Base-by-base conservation (phyloP, 371 early-diverging fungal genomes). In the Blyttiomyces sp. region DNA sequence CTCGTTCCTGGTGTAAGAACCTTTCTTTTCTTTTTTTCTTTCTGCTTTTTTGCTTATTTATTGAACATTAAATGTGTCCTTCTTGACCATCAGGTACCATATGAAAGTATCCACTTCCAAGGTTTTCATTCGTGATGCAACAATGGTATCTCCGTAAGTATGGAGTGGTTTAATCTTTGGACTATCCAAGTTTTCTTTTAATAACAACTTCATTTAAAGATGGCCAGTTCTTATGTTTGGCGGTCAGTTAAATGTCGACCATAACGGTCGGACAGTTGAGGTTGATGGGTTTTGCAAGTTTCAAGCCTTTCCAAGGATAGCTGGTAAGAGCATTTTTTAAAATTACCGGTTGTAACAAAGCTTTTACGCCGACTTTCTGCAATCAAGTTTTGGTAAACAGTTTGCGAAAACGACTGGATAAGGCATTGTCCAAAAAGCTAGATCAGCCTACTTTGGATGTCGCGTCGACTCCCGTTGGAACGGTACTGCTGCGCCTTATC, bases 251-350 rank as follows among this genome's bases (percentile, higher is more conserved):
- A 71, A 77, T 16, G 86, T 90, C 3, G 90, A 90, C 64, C 86
- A 86, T 64, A 64, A 83, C 11, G 86, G 85, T 0, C 76, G 85
- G 31, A 84, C 86, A 2, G 61, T 88, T 17, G 66, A 83, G 80
- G 69, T 77, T 4, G 84, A 77, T 43, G 83, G 82, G 23, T 81
- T 83, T 72, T 71, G 83, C 43, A 78, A 81, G 59, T 79, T 90
- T 63, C 79, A 86, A 35, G 88, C 91, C 16, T 90, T 88, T 84
- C 87, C 91, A 11, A 74, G 92, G 32, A 86, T 91, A 43, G 88
- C 88, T 4, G 88, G 64, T 61, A 50, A 32, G 19, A 16, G 23
- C 30, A 21, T 42, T 43, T 26, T 54, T 13, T 16, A 6, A 13
- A 4, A 26, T 50, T 13, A 7, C 27, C 16, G 16, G 11, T 31